Percentiles rank a stretch among this genome's conserved stretches.
These are phyloP conservation scores for Rhododendron kiyosumense DNA, from an alignment of 148 eudicot genomes.

Conservation along the genomic window DNA sequence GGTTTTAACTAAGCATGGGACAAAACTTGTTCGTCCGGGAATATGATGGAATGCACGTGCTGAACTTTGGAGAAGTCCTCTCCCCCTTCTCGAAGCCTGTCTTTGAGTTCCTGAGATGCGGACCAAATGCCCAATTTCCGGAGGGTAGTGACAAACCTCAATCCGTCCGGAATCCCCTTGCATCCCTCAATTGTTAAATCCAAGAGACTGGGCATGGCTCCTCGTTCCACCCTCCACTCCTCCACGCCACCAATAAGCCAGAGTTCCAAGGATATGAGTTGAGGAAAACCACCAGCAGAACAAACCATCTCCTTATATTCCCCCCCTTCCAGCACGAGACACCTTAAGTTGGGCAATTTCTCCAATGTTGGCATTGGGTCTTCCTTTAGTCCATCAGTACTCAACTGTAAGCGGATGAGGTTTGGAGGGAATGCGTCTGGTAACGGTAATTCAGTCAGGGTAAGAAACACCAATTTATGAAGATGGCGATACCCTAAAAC, in stretches of 20 bases:
- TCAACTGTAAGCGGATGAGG: not conserved
- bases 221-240: conserved; percentile 13
- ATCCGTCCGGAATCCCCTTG: conserved; percentile 9
- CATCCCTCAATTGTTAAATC: not conserved
- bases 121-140: not conserved
- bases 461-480: not conserved
- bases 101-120: not conserved
- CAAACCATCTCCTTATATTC: conserved; percentile 5
- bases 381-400: not conserved
- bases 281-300: conserved; percentile 9
- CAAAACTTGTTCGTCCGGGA: not conserved
- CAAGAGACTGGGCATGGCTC: conserved; percentile 16
- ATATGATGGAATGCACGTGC: not conserved
- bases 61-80: conserved; percentile 13
- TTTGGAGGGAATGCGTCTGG: not conserved
- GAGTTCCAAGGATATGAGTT: conserved; percentile 1
- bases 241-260: not conserved
- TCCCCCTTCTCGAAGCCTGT: conserved; percentile 14
- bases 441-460: not conserved
- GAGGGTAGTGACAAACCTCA: conserved; percentile 10
- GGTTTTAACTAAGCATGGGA: not conserved
- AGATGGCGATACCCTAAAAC: not conserved
- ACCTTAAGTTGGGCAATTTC: conserved; percentile 6
- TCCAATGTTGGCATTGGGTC: conserved; percentile 20
- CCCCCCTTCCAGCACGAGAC: not conserved